These are phyloP conservation scores for Lactifluus pinguis DNA, from an alignment of 768 basidiomycete species.

Conservation along the genomic window DNA sequence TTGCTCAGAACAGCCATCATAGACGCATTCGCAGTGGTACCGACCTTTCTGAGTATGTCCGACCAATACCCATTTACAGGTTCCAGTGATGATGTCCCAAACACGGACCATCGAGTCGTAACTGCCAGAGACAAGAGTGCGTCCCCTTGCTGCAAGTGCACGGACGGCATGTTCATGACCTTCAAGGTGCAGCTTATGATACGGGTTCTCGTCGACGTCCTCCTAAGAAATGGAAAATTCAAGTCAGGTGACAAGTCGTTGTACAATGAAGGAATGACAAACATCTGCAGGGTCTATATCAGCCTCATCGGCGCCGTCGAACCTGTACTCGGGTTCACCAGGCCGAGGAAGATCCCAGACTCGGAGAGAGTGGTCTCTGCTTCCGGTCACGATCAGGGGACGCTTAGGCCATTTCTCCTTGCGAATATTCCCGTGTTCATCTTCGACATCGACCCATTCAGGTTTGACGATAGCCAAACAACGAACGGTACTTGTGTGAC, in stretches of 20 bases:
- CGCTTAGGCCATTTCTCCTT: conserved; percentile 69
- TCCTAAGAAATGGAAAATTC: conserved; percentile 31
- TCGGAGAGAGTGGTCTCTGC: conserved; percentile 55
- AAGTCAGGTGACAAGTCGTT: neutral
- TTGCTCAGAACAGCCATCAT: conserved; percentile 4
- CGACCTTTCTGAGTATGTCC: conserved; percentile 91
- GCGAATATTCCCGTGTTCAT: conserved; percentile 48
- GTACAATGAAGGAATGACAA: conserved; percentile 10
- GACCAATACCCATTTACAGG: conserved; percentile 67
- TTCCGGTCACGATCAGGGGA: conserved; percentile 65
- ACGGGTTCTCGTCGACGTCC: conserved; percentile 77
- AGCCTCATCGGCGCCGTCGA: conserved; percentile 50
- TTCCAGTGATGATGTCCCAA: conserved; percentile 86
- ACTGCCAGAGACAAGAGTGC: conserved; percentile 88
- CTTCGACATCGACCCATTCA: conserved; percentile 69
- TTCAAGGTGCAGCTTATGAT: conserved; percentile 72
- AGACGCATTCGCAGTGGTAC: conserved; percentile 16
- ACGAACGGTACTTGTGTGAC: conserved; percentile 93
- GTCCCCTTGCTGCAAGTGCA: conserved; percentile 83
- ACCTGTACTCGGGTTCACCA: conserved; percentile 67
- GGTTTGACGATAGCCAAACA: conserved; percentile 96
- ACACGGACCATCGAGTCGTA: conserved; percentile 94
- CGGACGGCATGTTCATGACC: conserved; percentile 91
- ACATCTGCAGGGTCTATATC: conserved; percentile 52
- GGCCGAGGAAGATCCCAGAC: conserved; percentile 62